A percentile compares a stretch with the other conserved stretches of the same genome.
phyloP scores from a whole-genome alignment of 176 grass and related monocot species.

The Oryza coarctata region DNA sequence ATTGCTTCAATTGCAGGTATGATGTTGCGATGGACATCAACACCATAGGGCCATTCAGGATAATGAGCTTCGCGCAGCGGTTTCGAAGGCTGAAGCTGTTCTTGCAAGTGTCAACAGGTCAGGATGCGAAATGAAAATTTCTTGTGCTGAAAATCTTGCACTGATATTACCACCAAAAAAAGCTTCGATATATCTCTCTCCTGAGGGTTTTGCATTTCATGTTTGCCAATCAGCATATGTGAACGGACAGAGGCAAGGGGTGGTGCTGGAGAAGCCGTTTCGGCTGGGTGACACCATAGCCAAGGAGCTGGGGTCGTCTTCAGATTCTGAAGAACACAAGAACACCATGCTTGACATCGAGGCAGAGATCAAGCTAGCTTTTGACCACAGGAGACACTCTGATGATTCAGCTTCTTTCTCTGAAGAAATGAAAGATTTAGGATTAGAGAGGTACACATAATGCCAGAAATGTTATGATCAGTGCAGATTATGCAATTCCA shows the following conservation, averaged over 20 bases:
- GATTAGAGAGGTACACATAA: conserved; percentile 54
- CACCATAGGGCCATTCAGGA: conserved; percentile 79
- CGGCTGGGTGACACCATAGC: conserved; percentile 72
- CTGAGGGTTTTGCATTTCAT: not conserved
- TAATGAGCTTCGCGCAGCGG: conserved; percentile 90
- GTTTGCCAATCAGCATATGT: conserved; percentile 68
- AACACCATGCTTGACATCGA: conserved; percentile 64
- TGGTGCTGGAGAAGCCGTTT: conserved; percentile 73
- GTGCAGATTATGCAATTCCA: not conserved
- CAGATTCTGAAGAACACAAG: conserved; percentile 19
- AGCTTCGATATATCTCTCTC: not conserved
- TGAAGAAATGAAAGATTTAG: conserved; percentile 85
- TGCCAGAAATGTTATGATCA: too few relatives aligned
- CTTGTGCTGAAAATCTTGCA: not conserved
- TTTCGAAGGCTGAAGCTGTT: conserved; percentile 74
- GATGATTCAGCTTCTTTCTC: conserved; percentile 35
- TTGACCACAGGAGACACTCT: conserved; percentile 28
- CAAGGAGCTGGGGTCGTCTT: conserved; percentile 33
- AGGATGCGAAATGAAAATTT: conserved; percentile 4
- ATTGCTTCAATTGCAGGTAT: conserved; percentile 50
- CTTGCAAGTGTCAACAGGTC: conserved; percentile 94
- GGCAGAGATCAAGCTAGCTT: conserved; percentile 78
- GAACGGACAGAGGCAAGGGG: conserved; percentile 85
- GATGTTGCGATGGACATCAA: conserved; percentile 93
- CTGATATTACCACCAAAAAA: not conserved